Evolutionary conservation across 129 eudicot genomes (phyloP), one percentile per base, ranked within the genome.

Genomic region (Rutidosis leptorrhynchoides): DNA sequence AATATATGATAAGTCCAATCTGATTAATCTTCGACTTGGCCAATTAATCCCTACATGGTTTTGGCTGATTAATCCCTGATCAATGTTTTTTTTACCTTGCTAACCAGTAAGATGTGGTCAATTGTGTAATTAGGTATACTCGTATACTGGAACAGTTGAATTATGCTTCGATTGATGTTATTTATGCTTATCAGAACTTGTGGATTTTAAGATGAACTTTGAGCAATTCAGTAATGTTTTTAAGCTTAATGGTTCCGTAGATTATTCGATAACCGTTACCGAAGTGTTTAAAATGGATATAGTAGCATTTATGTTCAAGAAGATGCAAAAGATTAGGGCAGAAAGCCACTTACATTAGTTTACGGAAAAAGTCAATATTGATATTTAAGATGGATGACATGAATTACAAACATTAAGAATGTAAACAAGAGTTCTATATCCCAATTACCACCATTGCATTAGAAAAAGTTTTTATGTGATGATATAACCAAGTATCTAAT

Each of bases 341-440:
- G 64, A 68, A 67, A 67, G 37, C 33, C 23, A n/a, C 16, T 17
- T 24, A 32, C 35, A 5, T 54, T 45, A 54, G 64, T 54, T 27
- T 19, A 40, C 15, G 37, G 65, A 40, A 54, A 56, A 30, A 69
- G 74, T 7, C 12, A 56, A n/a, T 42, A 57, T 69, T 17, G 56
- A 58, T 64, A 45, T 37, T 37, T 25, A 54, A n/a, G 74, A 45
- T 69, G 6, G 17, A 69, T 56, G 43, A 54, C 16, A 53, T 56
- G 15, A 48, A 67, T 30, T 30, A 30, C 4, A 30, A 68, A 29
- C 28, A 28, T 2, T 10, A 25, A 54, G 23, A 6, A 22, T 23
- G 52, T 68, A 54, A 54, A 53, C 22, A 10, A 32, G 42, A 37
- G 65, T 40, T 69, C 26, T 54, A 65, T 65, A 65, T 3, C 58